These are phyloP conservation scores for Fusarium sarcochroum DNA, from an alignment of 2,329 filamentous ascomycete genomes.

Conservation along the genomic window DNA sequence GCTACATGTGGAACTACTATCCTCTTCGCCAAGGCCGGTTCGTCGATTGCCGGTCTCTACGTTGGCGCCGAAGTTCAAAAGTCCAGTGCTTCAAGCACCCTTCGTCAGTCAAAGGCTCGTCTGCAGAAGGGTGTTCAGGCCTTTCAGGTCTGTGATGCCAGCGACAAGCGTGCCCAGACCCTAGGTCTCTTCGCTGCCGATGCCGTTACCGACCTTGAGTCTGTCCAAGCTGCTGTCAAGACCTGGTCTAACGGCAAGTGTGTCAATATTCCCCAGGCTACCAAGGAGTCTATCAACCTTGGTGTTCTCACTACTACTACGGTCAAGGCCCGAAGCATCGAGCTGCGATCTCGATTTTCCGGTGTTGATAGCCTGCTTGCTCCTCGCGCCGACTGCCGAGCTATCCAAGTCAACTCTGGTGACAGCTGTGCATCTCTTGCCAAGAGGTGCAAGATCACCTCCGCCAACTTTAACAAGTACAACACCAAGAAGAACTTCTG, in stretches of 20 bases:
- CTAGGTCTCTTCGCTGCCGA: conserved; percentile 42
- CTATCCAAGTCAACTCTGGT: conserved; percentile 51
- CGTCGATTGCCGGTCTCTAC: conserved; percentile 42
- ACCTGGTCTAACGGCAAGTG: conserved; percentile 45
- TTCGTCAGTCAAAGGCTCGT: conserved; percentile 28
- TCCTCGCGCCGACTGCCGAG: conserved; percentile 42
- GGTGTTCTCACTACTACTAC: conserved; percentile 35
- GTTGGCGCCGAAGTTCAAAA: conserved; percentile 45
- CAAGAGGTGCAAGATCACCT: conserved; percentile 56
- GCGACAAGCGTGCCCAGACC: conserved; percentile 36
- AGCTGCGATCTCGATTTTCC: conserved; percentile 36
- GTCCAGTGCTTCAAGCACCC: conserved; percentile 28
- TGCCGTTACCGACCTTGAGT: conserved; percentile 23
- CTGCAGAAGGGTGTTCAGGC: conserved; percentile 38
- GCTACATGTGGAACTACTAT: conserved; percentile 43
- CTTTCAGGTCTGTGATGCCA: conserved; percentile 40
- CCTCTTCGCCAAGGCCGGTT: conserved; percentile 45
- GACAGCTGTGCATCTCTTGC: conserved; percentile 57
- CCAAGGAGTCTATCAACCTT: conserved; percentile 24
- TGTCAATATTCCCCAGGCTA: conserved; percentile 10
- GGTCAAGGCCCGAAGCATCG: conserved; percentile 30
- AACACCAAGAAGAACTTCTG: conserved; percentile 55
- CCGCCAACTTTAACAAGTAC: conserved; percentile 55
- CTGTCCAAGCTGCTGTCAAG: conserved; percentile 37
- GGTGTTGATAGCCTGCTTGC: conserved; percentile 30